Percentiles rank a stretch among this genome's conserved stretches.
These are phyloP conservation scores for Capsella bursapastoris DNA, from an alignment of 345 rosid genomes.

Conservation along the genomic window DNA sequence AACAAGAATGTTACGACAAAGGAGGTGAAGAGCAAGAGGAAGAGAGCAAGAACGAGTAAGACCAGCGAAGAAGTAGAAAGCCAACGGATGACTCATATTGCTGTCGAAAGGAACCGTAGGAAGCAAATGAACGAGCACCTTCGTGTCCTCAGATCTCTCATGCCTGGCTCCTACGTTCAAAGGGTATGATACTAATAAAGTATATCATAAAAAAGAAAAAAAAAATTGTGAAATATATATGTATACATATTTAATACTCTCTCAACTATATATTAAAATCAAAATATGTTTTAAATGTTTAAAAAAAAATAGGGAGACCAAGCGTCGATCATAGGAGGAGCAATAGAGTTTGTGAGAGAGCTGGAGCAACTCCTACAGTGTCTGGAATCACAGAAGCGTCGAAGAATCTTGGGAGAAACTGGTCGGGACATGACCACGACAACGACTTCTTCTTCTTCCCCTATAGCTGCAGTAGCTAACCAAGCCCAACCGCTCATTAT, in stretches of 20 bases:
- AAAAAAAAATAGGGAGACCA: constrained; percentile 72
- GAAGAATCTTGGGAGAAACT: constrained; percentile 65
- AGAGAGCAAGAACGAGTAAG: constrained; percentile 73
- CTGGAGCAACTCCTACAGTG: constrained; percentile 91
- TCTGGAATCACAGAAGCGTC: constrained; percentile 84
- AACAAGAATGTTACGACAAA: constrained; percentile 34
- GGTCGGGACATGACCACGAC: constrained; percentile 45
- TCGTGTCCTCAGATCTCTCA: constrained; percentile 85
- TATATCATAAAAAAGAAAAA: neutral
- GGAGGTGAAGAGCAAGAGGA: constrained; percentile 72
- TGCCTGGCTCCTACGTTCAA: constrained; percentile 96
- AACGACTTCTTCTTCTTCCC: constrained; percentile 46
- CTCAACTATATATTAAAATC: neutral
- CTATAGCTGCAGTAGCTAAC: constrained; percentile 28
- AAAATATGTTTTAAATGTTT: neutral
- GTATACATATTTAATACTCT: neutral
- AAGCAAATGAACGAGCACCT: constrained; percentile 98
- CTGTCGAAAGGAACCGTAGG: constrained; percentile 87
- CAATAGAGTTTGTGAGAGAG: constrained; percentile 92
- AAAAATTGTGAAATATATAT: neutral
- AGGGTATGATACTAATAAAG: constrained; percentile 52
- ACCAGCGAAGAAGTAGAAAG: constrained; percentile 93
- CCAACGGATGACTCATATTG: constrained; percentile 93
- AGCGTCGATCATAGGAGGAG: constrained; percentile 98
- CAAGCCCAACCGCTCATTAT: constrained; percentile 31